Evolutionary conservation across 192 early-diverging fungal species (phyloP).

Genomic region (Diversispora eburnea): DNA sequence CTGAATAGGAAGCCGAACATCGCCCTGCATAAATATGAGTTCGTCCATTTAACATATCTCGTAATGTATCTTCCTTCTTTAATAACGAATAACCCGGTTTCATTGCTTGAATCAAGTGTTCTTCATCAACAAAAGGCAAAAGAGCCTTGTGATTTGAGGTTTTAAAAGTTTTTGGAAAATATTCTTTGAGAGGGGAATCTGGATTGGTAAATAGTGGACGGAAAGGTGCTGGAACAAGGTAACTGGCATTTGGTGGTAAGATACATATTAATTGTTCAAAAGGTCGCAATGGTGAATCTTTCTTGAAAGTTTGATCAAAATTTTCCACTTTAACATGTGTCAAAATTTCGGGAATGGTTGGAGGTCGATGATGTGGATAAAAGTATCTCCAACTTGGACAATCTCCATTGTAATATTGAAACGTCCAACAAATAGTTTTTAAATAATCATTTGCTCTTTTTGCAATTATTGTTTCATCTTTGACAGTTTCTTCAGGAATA

Average conservation of each 20-base stretch:
- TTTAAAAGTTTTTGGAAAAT: not conserved
- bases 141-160: not conserved
- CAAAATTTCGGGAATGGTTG: constrained; percentile 15
- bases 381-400: constrained; percentile 26
- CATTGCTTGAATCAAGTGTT: constrained; percentile 10
- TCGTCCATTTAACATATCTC: not conserved
- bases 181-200: constrained; percentile 14
- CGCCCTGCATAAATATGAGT: constrained; percentile 8
- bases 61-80: not conserved
- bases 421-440: constrained; percentile 10
- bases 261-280: constrained; percentile 30
- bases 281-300: constrained; percentile 13
- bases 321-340: not conserved
- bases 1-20: not conserved
- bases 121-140: constrained; percentile 26
- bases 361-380: constrained; percentile 24
- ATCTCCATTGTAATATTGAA: constrained; percentile 23
- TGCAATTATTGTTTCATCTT: not conserved
- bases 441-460: constrained; percentile 27
- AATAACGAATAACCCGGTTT: not conserved
- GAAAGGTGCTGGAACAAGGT: constrained; percentile 21
- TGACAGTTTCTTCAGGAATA: not conserved
- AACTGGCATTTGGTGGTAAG: constrained; percentile 4
- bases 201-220: not conserved
- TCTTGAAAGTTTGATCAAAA: constrained; percentile 11